Conservation (phyloP, 2,329 filamentous ascomycete genomes). For the Passalora sequoiae region DNA sequence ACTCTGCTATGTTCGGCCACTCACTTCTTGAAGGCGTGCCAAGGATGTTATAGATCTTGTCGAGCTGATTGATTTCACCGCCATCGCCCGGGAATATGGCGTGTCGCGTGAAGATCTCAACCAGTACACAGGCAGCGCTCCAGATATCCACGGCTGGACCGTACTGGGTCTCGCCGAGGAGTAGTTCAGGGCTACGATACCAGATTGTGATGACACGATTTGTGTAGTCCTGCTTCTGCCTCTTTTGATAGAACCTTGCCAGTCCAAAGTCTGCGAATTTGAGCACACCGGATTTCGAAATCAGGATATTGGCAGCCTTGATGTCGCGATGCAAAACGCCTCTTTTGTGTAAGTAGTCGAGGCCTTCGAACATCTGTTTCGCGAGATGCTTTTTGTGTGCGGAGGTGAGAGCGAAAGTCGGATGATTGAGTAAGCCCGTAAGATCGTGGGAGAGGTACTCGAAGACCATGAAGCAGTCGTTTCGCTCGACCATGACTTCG, state of each 20-base stretch:
- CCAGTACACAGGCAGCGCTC: conserved; percentile 93
- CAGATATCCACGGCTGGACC: conserved; percentile 88
- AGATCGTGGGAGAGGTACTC: conserved; percentile 96
- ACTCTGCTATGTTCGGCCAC: conserved; percentile 87
- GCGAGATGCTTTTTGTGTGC: conserved; percentile 91
- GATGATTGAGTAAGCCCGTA: conserved; percentile 91
- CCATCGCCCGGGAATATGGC: conserved; percentile 95
- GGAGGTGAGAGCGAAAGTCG: conserved; percentile 76
- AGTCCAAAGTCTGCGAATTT: conserved; percentile 96
- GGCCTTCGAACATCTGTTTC: conserved; percentile 84
- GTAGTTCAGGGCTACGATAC: conserved; percentile 88
- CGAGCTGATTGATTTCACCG: conserved; percentile 89
- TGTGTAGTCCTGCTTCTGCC: conserved; percentile 87
- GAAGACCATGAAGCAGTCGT: conserved; percentile 99
- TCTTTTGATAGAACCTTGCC: conserved; percentile 92
- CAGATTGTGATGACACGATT: conserved; percentile 99
- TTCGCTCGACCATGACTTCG: conserved; percentile 96
- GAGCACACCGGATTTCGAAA: conserved; percentile 80
- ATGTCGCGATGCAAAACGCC: conserved; percentile 97
- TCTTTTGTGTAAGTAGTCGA: conserved; percentile 86
- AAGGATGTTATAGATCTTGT: conserved; percentile 90
- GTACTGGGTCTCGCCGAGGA: conserved; percentile 85
- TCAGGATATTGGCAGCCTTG: conserved; percentile 94
- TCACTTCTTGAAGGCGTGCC: conserved; percentile 79
- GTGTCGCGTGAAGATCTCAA: conserved; percentile 90